Evolutionary conservation across 2,329 filamentous ascomycete genomes (phyloP), one percentile per base, ranked within the genome.

Genomic region (Ambrosiella beaveri): DNA sequence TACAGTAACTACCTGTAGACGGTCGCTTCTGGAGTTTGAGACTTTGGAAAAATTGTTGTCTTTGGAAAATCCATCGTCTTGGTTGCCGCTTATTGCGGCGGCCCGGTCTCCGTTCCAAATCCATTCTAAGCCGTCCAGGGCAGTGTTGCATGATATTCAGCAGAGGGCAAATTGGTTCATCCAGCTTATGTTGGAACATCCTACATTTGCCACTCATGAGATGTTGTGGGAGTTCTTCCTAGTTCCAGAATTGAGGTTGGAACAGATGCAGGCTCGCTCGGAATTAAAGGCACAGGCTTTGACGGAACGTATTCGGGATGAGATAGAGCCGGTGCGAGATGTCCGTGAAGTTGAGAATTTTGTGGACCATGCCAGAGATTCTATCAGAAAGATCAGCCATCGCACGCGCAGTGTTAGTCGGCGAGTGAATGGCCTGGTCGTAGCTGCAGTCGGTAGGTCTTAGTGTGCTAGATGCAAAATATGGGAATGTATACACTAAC

Each of bases 201-300:
- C 91, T 2, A 97, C 93, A 0, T 96, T 98, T 67, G 80, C 88
- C 0, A 95, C 88, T 0, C 94, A 98, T 66, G 93, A 98, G 71
- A 88, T 97, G 78, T 77, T 98, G 1, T 98, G 93, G 94, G 93
- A 98, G 65, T 98, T 98, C 71, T 95, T 98, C 70, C 77, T 98
- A 0, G 90, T 98, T 11, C 93, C 93, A 1, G 93, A 98, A 64
- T 81, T 98, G 54, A 88, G 95, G 67, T 79, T 87, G 0, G 82
- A 88, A 17, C 88, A 90, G 80, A 91, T 97, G 77, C 85, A 87
- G 57, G 85, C 95, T 68, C 81, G 93, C 54, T 95, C 87, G 62
- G 82, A 82, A 58, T 81, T 89, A 62, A 98, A 98, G 70, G 86
- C 88, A 3, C 85, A 90, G 67, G 81, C 85, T 0, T 79, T 91